These are phyloP conservation scores for Cylindrotheca fusiformis DNA, from an alignment of 108 stramenopile species.

Conservation along the genomic window DNA sequence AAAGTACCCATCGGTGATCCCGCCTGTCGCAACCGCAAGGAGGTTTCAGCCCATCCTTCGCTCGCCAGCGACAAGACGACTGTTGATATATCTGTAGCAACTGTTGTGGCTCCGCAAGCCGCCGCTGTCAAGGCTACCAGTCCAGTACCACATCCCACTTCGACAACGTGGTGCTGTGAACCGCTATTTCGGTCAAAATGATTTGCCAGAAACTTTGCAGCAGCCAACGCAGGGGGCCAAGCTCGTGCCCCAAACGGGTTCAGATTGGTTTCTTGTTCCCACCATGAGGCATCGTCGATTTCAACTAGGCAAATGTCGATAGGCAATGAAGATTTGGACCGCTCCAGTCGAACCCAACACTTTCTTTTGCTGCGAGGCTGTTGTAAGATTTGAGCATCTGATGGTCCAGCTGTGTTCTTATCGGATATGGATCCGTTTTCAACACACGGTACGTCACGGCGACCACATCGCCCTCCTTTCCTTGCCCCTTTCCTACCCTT, in stretches of 20 bases:
- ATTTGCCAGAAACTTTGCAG: not conserved
- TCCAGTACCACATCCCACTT: not conserved
- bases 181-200: not conserved
- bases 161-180: not conserved
- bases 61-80: not conserved
- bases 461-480: no score
- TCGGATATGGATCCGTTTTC: no score
- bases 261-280: not conserved
- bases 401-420: no score
- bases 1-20: not conserved
- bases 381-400: no score
- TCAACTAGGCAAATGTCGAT: not conserved
- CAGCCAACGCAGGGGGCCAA: not conserved
- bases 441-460: no score
- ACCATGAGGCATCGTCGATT: not conserved
- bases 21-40: not conserved
- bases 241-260: not conserved
- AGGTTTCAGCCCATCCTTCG: not conserved
- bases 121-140: not conserved
- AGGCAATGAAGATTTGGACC: not conserved
- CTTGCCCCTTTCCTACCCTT: no score
- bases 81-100: not conserved
- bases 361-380: no score
- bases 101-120: not conserved
- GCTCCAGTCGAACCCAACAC: not conserved